These are phyloP conservation scores for Dalechampia spathulata DNA, from an alignment of 441 rosid species.

Conservation along the genomic window DNA sequence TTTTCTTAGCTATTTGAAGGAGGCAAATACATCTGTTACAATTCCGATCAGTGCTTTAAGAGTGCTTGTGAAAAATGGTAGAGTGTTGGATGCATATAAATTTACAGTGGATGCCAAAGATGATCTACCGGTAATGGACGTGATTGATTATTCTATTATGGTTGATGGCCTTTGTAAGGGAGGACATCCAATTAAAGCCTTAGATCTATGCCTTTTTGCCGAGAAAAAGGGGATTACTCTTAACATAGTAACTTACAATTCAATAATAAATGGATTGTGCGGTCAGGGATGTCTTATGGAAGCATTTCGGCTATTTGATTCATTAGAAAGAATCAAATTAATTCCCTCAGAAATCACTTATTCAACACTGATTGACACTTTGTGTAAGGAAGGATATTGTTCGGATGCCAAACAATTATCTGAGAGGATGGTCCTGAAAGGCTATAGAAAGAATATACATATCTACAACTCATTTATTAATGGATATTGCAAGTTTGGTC, in stretches of 20 bases:
- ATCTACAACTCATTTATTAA: conserved; percentile 61
- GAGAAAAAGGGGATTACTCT: conserved; percentile 42
- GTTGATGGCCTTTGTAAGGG: conserved; percentile 67
- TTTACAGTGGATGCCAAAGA: conserved; percentile 39
- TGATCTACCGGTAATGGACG: conserved; percentile 41
- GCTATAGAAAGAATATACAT: conserved; percentile 36
- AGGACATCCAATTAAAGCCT: conserved; percentile 52
- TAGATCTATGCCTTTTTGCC: conserved; percentile 52
- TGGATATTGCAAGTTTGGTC: conserved; percentile 61
- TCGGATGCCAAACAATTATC: conserved; percentile 53
- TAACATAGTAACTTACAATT: conserved; percentile 62
- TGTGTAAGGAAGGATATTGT: conserved; percentile 64
- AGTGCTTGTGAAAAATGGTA: conserved; percentile 37
- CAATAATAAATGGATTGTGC: conserved; percentile 66
- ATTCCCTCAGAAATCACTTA: conserved; percentile 60
- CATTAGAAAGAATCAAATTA: conserved; percentile 52
- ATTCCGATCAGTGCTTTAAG: conserved; percentile 36
- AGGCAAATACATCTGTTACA: conserved; percentile 18
- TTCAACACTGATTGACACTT: conserved; percentile 50
- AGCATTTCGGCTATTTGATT: conserved; percentile 82
- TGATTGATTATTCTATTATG: conserved; percentile 52
- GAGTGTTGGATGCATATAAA: conserved; percentile 54
- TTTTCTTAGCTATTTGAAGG: conserved; percentile 36
- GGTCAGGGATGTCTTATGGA: conserved; percentile 70
- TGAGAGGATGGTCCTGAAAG: conserved; percentile 48